Evolutionary conservation across 176 grass and related monocot genomes (phyloP), one percentile per base, ranked within the genome.

Genomic region (Tuctoria greenei): DNA sequence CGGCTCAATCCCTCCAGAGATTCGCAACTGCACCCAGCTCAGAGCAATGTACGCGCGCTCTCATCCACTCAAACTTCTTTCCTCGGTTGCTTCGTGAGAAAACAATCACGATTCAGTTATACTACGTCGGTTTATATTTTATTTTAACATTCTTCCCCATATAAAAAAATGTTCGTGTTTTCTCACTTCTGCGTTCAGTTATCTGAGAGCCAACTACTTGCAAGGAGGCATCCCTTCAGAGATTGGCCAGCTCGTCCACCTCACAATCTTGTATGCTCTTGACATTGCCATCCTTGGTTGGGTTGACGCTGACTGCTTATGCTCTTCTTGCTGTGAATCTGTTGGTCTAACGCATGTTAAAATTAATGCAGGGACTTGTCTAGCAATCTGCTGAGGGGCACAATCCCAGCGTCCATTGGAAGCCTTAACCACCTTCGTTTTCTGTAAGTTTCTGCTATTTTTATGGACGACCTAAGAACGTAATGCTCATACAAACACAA

Each of bases 181-280:
- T 7, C 4, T 23, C 8, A 59, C 14, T 58, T 2, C 4, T 47
- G 45, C 36, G 4, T 81, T 50, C 67, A 99, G 95, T 61, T 99
- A 95, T 77, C 72, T 95, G 49, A 90, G 95, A 69, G 89, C 91
- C 14, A 99, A 99, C 83, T 95, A 99, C 78, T 83, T 99, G 47
- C 95, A 99, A 99, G 95, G 95, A 54, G 92, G 83, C 4, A 80
- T 99, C 55, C 95, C 95, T 49, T 86, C 95, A 6, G 91, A 92
- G 77, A 84, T 99, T 59, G 92, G 95, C 36, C 82, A 88, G 61
- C 89, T 99, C 10, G 3, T 70, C 55, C 92, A 92, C 79, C 87
- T 99, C 38, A 95, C 87, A 3, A 95, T 99, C 77, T 31, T 99
- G 95, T 99, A 99, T 4, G 79, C 71, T 73, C 54, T 56, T 60